Evolutionary conservation across 306 rosid species (phyloP).

Genomic region (Cajanus cajan): DNA sequence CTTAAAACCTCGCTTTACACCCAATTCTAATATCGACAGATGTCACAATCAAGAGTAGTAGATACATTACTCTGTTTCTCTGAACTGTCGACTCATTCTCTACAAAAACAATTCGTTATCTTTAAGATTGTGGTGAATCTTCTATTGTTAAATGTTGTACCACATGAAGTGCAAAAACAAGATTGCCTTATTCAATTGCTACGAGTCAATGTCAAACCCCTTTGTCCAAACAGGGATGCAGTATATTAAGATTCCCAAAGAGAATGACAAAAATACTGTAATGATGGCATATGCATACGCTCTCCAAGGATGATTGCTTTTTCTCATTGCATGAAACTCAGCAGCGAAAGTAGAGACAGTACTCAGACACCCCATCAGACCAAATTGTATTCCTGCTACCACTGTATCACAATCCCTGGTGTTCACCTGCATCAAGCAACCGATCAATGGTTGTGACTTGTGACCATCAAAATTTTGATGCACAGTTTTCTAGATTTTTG

Average conservation of each 20-base stretch:
- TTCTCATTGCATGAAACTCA: slow-evolving; percentile 82
- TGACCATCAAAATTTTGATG: background rate
- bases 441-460: background rate
- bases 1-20: background rate
- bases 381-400: slow-evolving; percentile 61
- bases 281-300: slow-evolving; percentile 64
- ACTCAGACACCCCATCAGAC: slow-evolving; percentile 80
- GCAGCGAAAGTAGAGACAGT: slow-evolving; percentile 85
- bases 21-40: background rate
- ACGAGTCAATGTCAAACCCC: slow-evolving; percentile 38
- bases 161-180: background rate
- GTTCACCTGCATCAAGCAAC: slow-evolving; percentile 52
- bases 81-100: background rate
- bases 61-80: background rate
- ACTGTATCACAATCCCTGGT: slow-evolving; percentile 52
- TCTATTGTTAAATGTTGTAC: background rate
- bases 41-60: background rate
- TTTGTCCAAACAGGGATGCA: slow-evolving; percentile 69
- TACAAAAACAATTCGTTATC: background rate
- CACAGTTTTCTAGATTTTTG: background rate
- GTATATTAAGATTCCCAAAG: slow-evolving; percentile 62
- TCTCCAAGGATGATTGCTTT: slow-evolving; percentile 65
- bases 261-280: slow-evolving; percentile 57
- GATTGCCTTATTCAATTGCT: background rate
- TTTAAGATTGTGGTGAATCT: background rate